Evolutionary conservation across 1,284 basidiomycete genomes (phyloP).

Genomic region (Bondarzewia mesenterica): DNA sequence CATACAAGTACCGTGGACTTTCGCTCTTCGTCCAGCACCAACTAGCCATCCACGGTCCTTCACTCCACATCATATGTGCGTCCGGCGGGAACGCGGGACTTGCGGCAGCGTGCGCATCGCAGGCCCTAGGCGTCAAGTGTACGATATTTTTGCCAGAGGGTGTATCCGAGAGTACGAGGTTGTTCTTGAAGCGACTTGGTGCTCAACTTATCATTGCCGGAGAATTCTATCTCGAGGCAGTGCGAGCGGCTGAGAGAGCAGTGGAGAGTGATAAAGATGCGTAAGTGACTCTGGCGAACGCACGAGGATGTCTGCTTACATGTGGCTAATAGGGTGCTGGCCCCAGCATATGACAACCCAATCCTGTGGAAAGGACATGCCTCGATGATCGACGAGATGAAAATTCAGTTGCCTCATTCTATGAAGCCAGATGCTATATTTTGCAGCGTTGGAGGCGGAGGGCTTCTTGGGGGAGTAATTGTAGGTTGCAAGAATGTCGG

Average conservation of each 20-base stretch:
- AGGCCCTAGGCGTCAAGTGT: conserved; percentile 44
- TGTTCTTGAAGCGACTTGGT: conserved; percentile 40
- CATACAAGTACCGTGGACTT: conserved; percentile 71
- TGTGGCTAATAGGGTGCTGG: conserved; percentile 38
- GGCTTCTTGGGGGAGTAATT: conserved; percentile 61
- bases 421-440: conserved; percentile 61
- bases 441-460: conserved; percentile 70
- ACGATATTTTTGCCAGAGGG: conserved; percentile 59
- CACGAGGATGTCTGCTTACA: neutral
- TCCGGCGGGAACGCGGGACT: conserved; percentile 71
- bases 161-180: conserved; percentile 37
- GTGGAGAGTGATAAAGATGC: conserved; percentile 37
- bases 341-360: conserved; percentile 63
- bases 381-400: conserved; percentile 60
- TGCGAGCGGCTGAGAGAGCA: conserved; percentile 37
- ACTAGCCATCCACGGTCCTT: conserved; percentile 38
- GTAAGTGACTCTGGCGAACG: conserved; percentile 29
- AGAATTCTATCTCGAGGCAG: conserved; percentile 46
- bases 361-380: conserved; percentile 66
- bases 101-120: conserved; percentile 57
- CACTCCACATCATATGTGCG: conserved; percentile 55
- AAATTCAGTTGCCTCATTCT: conserved; percentile 34
- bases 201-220: conserved; percentile 51
- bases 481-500: conserved; percentile 48
- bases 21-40: conserved; percentile 50